These are phyloP conservation scores for Paramyrothecium roridum DNA, from an alignment of 2,329 filamentous ascomycete species.

Conservation along the genomic window DNA sequence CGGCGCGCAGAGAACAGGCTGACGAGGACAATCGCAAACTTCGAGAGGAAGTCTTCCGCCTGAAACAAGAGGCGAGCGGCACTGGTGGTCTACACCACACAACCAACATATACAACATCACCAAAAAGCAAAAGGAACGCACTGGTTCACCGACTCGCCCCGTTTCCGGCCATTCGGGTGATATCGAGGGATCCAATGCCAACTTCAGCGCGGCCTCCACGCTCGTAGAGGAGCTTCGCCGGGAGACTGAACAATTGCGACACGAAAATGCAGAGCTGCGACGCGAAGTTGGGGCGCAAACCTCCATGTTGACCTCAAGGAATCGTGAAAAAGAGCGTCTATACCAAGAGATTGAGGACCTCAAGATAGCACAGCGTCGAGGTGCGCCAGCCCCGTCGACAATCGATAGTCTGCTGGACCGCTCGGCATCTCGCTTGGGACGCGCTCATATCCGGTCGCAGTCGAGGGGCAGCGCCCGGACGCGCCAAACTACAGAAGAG, in stretches of 20 bases:
- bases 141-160: slow-evolving; percentile 47
- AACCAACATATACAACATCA: slow-evolving; percentile 65
- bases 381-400: slow-evolving; percentile 61
- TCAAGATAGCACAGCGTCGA: slow-evolving; percentile 83
- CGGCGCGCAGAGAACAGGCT: slow-evolving; percentile 79
- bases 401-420: slow-evolving; percentile 87
- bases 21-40: slow-evolving; percentile 85
- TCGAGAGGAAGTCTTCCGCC: slow-evolving; percentile 76
- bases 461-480: slow-evolving; percentile 70
- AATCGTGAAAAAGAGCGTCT: slow-evolving; percentile 93
- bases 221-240: slow-evolving; percentile 71
- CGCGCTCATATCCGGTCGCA: slow-evolving; percentile 61
- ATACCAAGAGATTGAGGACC: slow-evolving; percentile 94
- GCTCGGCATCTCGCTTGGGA: slow-evolving; percentile 83
- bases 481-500: slow-evolving; percentile 55
- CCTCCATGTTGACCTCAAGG: slow-evolving; percentile 93
- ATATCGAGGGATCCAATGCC: slow-evolving; percentile 47
- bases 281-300: slow-evolving; percentile 90
- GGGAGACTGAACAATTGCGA: slow-evolving; percentile 70
- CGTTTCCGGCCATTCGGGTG: slow-evolving; percentile 45
- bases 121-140: slow-evolving; percentile 48
- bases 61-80: slow-evolving; percentile 56
- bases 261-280: slow-evolving; percentile 92
- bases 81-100: slow-evolving; percentile 48
- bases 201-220: slow-evolving; percentile 59